Percentiles rank a stretch among this genome's conserved stretches.
Conservation (phyloP, 345 rosid species). For the Capsella bursapastoris region DNA sequence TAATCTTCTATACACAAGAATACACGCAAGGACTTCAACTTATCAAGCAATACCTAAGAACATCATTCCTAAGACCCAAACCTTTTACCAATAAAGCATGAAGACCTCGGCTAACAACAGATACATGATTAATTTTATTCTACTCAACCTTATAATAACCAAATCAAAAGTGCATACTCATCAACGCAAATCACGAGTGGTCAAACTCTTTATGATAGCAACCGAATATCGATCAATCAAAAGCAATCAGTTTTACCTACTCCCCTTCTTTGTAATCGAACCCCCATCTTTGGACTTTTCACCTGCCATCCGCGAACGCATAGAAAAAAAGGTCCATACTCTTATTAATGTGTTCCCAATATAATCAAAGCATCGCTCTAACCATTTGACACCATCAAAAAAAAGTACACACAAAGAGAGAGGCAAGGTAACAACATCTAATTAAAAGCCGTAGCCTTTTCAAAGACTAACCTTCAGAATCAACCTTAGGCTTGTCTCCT, state of each 20-base stretch:
- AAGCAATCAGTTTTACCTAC: constrained; percentile 94
- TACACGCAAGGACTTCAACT: neutral
- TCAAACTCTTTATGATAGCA: constrained; percentile 42
- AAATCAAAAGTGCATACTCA: constrained; percentile 39
- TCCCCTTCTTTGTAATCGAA: constrained; percentile 98
- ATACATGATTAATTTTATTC: neutral
- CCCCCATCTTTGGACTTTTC: constrained; percentile 99
- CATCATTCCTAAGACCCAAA: constrained; percentile 19
- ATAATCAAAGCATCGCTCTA: constrained; percentile 57
- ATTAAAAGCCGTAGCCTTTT: neutral
- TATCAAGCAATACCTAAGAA: constrained; percentile 11
- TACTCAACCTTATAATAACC: constrained; percentile 15
- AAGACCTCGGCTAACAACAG: constrained; percentile 7
- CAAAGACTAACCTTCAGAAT: constrained; percentile 75
- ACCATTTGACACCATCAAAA: constrained; percentile 62
- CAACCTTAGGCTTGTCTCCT: constrained; percentile 62
- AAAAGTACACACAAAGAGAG: constrained; percentile 25
- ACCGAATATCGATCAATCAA: constrained; percentile 59
- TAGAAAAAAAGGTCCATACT: constrained; percentile 92
- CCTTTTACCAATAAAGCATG: neutral
- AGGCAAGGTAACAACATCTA: constrained; percentile 7
- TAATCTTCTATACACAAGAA: constrained; percentile 51
- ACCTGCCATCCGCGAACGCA: constrained; percentile 99
- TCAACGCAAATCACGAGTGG: constrained; percentile 36
- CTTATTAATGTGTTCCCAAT: constrained; percentile 75